A percentile compares a stretch with the other conserved stretches of the same genome.
Conservation (phyloP, 495 filamentous ascomycete species). For the Penicillium psychrofluorescens region DNA sequence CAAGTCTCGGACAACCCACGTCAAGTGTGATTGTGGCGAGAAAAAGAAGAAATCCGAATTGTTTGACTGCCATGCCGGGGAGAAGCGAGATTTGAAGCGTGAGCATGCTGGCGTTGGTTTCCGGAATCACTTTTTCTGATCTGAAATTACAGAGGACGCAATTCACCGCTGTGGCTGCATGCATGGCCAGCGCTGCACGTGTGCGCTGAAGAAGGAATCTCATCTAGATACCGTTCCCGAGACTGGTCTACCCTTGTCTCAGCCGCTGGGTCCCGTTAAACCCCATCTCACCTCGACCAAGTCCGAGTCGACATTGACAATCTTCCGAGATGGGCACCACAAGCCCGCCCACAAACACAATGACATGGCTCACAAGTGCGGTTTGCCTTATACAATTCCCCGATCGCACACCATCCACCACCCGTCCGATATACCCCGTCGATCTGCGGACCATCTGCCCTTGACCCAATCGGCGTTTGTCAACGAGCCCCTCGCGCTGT, state of each 20-base stretch:
- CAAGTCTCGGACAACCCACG: constrained; percentile 93
- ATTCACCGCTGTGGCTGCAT: constrained; percentile 73
- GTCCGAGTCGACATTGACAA: constrained; percentile 75
- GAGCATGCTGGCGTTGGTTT: constrained; percentile 40
- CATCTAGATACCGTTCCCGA: constrained; percentile 50
- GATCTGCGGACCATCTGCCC: constrained; percentile 64
- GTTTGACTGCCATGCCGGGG: constrained; percentile 52
- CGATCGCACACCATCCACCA: constrained; percentile 65
- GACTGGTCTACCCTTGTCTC: constrained; percentile 15
- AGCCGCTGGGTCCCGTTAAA: constrained; percentile 38
- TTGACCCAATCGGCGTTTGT: constrained; percentile 37
- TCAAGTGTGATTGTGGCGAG: constrained; percentile 96
- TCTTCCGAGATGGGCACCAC: constrained; percentile 91
- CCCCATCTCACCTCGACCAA: constrained; percentile 63
- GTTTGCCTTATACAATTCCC: constrained; percentile 72
- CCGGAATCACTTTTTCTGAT: constrained; percentile 30
- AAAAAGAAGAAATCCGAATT: constrained; percentile 62
- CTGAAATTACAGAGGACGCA: constrained; percentile 48
- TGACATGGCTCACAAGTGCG: constrained; percentile 75
- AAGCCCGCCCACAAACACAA: constrained; percentile 87
- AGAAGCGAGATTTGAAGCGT: constrained; percentile 53
- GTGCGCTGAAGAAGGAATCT: constrained; percentile 85
- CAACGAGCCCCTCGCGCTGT: constrained; percentile 23
- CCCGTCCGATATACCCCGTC: constrained; percentile 48
- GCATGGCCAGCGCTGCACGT: constrained; percentile 87